These are phyloP conservation scores for Trametes hirsuta DNA, from an alignment of 1,284 basidiomycete species.

Conservation along the genomic window DNA sequence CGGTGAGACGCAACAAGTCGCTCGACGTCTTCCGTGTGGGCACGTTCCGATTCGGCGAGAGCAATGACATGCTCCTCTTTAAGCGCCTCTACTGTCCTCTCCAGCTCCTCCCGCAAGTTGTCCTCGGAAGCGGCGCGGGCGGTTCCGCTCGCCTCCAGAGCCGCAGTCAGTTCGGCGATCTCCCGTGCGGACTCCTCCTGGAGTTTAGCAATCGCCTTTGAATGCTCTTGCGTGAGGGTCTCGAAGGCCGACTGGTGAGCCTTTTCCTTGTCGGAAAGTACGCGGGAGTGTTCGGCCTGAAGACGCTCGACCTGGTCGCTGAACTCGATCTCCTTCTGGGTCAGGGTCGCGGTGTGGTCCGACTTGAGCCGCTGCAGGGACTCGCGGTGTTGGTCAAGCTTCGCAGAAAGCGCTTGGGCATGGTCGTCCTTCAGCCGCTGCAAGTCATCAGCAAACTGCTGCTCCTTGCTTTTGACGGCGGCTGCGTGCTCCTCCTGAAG, in stretches of 20 bases:
- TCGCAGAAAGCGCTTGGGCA: constrained; percentile 49
- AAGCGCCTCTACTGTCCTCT: constrained; percentile 33
- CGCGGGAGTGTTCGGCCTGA: constrained; percentile 56
- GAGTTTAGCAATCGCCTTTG: constrained; percentile 44
- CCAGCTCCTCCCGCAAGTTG: constrained; percentile 51
- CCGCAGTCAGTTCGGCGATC: constrained; percentile 50
- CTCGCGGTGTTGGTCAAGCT: constrained; percentile 59
- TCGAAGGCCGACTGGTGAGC: constrained; percentile 49
- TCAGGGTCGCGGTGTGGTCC: constrained; percentile 61
- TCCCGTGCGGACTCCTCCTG: constrained; percentile 56
- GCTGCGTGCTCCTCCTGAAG: constrained; percentile 71
- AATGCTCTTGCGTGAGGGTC: constrained; percentile 43
- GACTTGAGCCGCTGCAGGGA: constrained; percentile 45
- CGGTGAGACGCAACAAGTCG: constrained; percentile 51
- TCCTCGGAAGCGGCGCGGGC: constrained; percentile 44
- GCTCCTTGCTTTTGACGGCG: constrained; percentile 67
- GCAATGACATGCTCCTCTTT: constrained; percentile 56
- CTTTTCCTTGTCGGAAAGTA: constrained; percentile 57
- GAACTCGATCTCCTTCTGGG: constrained; percentile 63
- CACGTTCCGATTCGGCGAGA: constrained; percentile 56
- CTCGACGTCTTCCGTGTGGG: constrained; percentile 56
- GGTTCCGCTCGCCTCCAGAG: constrained; percentile 49
- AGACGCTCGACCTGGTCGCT: constrained; percentile 61
- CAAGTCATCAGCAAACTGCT: constrained; percentile 61
- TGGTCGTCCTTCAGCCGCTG: constrained; percentile 69